phyloP scores from a whole-genome alignment of 805 yeast genomes.

The Sugiyamaella valdiviana region DNA sequence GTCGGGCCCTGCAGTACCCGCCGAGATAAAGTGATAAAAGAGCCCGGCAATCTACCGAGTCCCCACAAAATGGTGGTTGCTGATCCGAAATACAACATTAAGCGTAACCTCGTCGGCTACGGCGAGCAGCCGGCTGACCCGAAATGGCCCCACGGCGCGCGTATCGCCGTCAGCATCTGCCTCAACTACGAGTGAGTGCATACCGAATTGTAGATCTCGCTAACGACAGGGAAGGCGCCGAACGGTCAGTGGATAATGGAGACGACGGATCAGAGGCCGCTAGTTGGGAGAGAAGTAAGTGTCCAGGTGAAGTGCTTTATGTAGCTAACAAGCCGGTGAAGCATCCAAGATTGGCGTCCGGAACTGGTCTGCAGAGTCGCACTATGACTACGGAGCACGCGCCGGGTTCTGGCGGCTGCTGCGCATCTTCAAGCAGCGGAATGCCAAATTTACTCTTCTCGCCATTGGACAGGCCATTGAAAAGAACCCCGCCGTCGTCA shows the following conservation, averaged over 20 bases:
- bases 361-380: conserved; percentile 28
- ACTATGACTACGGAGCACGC: conserved; percentile 34
- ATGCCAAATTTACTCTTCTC: conserved; percentile 31
- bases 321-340: conserved; percentile 6
- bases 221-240: conserved; percentile 31
- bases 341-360: conserved; percentile 7
- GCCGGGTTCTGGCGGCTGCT: conserved; percentile 34
- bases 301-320: not conserved
- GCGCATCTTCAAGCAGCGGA: conserved; percentile 31
- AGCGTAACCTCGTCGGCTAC: conserved; percentile 28
- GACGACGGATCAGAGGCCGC: conserved; percentile 27
- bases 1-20: not conserved
- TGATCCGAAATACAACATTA: conserved; percentile 4
- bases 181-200: conserved; percentile 29
- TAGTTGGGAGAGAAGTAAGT: conserved; percentile 21
- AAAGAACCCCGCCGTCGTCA: conserved; percentile 32
- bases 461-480: conserved; percentile 38
- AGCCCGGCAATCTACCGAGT: not conserved
- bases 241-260: conserved; percentile 29
- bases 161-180: conserved; percentile 31
- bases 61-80: not conserved
- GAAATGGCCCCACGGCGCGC: conserved; percentile 32
- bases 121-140: conserved; percentile 23
- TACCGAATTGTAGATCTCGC: not conserved
- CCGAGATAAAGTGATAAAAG: not conserved